These are phyloP conservation scores for Podospora bellae-mahoneyi DNA, from an alignment of 495 filamentous ascomycete genomes.

Conservation along the genomic window DNA sequence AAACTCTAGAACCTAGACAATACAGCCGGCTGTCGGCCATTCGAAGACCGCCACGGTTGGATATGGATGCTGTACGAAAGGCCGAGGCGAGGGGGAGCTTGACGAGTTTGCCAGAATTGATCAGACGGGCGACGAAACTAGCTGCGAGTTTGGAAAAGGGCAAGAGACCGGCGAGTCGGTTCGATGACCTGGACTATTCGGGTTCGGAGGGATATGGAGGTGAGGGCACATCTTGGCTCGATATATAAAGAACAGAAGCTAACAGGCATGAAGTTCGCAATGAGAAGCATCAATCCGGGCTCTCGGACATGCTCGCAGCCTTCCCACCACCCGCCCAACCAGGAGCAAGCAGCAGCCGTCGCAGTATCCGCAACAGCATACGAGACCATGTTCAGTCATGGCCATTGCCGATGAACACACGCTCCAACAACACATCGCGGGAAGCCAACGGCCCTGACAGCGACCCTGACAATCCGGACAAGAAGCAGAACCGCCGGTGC, in stretches of 20 bases:
- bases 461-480: constrained; percentile 19
- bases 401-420: constrained; percentile 37
- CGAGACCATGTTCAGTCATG: constrained; percentile 38
- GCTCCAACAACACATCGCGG: constrained; percentile 33
- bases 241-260: constrained; percentile 17
- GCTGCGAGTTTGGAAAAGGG: constrained; percentile 87
- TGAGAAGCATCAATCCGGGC: constrained; percentile 54
- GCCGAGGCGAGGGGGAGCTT: constrained; percentile 81
- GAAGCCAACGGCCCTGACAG: constrained; percentile 19
- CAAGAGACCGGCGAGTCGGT: constrained; percentile 67
- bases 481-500: constrained; percentile 38
- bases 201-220: constrained; percentile 23
- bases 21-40: constrained; percentile 50
- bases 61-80: constrained; percentile 74
- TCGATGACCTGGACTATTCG: constrained; percentile 48
- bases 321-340: constrained; percentile 76
- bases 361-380: constrained; percentile 40
- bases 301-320: constrained; percentile 87
- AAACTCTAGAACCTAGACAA: constrained; percentile 19
- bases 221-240: neutral
- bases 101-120: constrained; percentile 88
- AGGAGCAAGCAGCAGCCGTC: constrained; percentile 48
- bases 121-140: constrained; percentile 78
- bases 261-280: constrained; percentile 37
- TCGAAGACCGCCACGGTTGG: constrained; percentile 67